phyloP scores from a whole-genome alignment of 371 early-diverging fungal genomes.

The Polyrhizophydium stewartii region DNA sequence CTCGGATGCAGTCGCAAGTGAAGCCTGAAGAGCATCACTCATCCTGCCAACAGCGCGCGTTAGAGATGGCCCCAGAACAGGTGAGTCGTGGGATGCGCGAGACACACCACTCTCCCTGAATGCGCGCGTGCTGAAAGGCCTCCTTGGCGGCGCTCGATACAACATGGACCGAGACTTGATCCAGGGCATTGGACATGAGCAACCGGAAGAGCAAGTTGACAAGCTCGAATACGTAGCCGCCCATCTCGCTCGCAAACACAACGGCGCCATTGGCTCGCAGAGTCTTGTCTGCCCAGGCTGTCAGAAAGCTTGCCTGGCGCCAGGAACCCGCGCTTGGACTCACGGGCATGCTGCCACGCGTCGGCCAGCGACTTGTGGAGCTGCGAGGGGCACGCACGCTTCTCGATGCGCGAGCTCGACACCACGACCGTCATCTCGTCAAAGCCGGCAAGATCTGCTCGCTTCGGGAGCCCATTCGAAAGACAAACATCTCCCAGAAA shows the following conservation, averaged over 20 bases:
- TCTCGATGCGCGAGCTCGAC: not conserved
- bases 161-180: not conserved
- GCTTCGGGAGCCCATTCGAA: not conserved
- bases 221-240: slow-evolving; percentile 1
- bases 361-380: no score
- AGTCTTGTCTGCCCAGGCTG: not conserved
- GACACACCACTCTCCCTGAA: slow-evolving; percentile 8
- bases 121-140: not conserved
- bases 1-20: not conserved
- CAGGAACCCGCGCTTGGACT: no score
- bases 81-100: no score
- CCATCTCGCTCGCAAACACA: not conserved
- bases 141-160: slow-evolving; percentile 10
- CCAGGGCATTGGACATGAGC: not conserved
- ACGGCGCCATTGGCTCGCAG: not conserved
- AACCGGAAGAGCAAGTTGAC: slow-evolving; percentile 1
- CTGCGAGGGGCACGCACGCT: no score
- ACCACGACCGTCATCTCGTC: not conserved
- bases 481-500: not conserved
- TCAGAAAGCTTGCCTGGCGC: no score
- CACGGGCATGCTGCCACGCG: no score
- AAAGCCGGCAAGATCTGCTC: not conserved
- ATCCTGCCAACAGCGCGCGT: no score
- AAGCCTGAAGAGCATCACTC: not conserved
- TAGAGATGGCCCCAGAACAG: no score